Conservation (phyloP, 2,329 filamentous ascomycete species). For the Aspergillus sp. region DNA sequence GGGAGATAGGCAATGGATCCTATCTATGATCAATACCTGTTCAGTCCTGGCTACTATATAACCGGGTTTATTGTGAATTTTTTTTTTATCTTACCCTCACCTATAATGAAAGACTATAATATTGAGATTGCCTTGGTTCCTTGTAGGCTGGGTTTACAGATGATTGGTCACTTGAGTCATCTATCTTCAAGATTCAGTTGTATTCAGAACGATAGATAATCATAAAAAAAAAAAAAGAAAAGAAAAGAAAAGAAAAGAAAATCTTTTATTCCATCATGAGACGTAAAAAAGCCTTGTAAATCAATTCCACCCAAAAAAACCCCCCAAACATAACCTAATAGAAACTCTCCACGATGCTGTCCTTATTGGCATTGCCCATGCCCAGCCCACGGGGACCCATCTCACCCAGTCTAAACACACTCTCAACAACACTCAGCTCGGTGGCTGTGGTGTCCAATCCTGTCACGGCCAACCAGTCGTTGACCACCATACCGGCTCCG, state of each 20-base stretch:
- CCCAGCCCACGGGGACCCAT: constrained; percentile 63
- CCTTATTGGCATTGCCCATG: constrained; percentile 62
- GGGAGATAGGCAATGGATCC: neutral
- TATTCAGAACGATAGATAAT: neutral
- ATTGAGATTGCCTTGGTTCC: no score
- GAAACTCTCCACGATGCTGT: constrained; percentile 98
- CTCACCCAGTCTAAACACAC: constrained; percentile 90
- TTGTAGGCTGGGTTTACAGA: no score
- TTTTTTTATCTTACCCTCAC: no score
- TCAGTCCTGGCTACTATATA: neutral
- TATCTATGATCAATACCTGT: neutral
- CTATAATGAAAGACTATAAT: no score
- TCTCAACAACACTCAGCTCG: constrained; percentile 93
- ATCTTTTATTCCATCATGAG: neutral
- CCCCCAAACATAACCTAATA: constrained; percentile 57
- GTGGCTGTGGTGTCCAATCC: constrained; percentile 95
- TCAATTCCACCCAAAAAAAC: neutral
- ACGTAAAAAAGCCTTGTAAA: no score
- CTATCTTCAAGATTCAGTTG: no score
- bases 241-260: constrained; percentile 2
- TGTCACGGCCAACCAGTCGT: constrained; percentile 95
- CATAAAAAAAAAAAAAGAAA: constrained; percentile 3
- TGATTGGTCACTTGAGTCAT: no score
- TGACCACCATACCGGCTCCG: constrained; percentile 94
- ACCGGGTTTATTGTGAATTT: no score